These are phyloP conservation scores for Fusarium nelsonii DNA, from an alignment of 2,329 filamentous ascomycete species.

Conservation along the genomic window DNA sequence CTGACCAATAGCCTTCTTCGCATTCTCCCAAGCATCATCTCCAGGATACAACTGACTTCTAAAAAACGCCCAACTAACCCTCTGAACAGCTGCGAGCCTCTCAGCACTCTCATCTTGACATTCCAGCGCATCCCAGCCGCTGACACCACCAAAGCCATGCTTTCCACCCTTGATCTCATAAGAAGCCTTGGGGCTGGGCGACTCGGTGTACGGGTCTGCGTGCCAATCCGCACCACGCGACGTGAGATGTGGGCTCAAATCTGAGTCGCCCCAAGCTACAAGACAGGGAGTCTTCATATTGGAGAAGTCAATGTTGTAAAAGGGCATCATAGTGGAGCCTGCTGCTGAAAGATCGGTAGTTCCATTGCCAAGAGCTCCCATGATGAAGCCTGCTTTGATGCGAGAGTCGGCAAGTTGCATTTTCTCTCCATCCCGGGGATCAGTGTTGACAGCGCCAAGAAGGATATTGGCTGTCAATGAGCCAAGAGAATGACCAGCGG, in stretches of 20 bases:
- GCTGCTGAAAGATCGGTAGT: conserved; percentile 27
- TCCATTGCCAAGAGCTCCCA: conserved; percentile 40
- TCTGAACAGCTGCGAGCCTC: conserved; percentile 41
- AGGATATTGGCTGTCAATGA: conserved; percentile 36
- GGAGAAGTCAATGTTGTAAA: conserved; percentile 37
- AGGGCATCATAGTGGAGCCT: conserved; percentile 36
- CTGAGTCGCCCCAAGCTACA: conserved; percentile 44
- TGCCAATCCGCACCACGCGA: conserved; percentile 46
- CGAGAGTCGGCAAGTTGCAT: conserved; percentile 31
- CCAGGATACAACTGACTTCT: conserved; percentile 40
- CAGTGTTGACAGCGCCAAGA: conserved; percentile 41
- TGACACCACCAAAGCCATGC: conserved; percentile 47
- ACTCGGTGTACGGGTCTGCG: conserved; percentile 37
- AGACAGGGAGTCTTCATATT: conserved; percentile 40
- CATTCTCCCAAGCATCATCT: conserved; percentile 39
- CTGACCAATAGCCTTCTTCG: conserved; percentile 23
- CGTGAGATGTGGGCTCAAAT: conserved; percentile 40
- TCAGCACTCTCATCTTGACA: conserved; percentile 44
- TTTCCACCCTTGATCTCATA: conserved; percentile 40
- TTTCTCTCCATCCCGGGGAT: conserved; percentile 36
- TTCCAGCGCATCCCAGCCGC: conserved; percentile 47
- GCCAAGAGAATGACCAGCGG: conserved; percentile 47
- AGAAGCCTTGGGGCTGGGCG: conserved; percentile 37
- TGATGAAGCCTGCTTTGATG: conserved; percentile 46
- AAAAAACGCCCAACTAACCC: conserved; percentile 45